A percentile compares a stretch with the other conserved stretches of the same genome.
phyloP scores from a whole-genome alignment of 345 rosid genomes.

The Carallia brachiata region DNA sequence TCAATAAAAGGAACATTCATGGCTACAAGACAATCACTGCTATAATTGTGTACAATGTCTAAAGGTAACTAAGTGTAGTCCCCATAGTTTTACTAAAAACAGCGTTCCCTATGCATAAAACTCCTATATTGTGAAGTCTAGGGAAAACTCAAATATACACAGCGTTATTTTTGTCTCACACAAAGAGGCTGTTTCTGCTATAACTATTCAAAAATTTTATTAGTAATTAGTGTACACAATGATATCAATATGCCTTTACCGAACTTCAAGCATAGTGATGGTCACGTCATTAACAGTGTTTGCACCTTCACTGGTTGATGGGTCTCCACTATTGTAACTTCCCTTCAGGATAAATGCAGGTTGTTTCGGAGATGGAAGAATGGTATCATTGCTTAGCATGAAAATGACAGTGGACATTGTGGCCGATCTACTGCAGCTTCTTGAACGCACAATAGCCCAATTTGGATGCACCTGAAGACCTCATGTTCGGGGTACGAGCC shows the following conservation, averaged over 20 bases:
- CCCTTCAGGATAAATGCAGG: slow-evolving; percentile 44
- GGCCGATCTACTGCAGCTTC: slow-evolving; percentile 50
- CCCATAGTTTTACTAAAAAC: too few relatives aligned
- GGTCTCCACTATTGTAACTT: neutral
- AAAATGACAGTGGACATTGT: slow-evolving; percentile 48
- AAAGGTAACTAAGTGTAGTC: too few relatives aligned
- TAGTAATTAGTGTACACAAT: neutral
- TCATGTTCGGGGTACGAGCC: slow-evolving; percentile 28
- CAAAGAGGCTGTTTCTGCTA: too few relatives aligned
- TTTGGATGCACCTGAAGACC: slow-evolving; percentile 47
- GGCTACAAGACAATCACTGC: too few relatives aligned
- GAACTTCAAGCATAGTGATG: slow-evolving; percentile 8
- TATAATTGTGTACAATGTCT: too few relatives aligned
- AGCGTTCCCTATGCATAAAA: too few relatives aligned
- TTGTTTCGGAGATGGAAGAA: slow-evolving; percentile 42
- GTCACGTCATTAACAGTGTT: slow-evolving; percentile 20
- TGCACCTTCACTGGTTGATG: slow-evolving; percentile 8
- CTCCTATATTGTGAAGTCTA: too few relatives aligned
- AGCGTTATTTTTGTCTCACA: too few relatives aligned
- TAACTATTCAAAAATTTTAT: too few relatives aligned
- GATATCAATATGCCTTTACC: slow-evolving; percentile 8
- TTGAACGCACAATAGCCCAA: slow-evolving; percentile 67
- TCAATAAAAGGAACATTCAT: too few relatives aligned
- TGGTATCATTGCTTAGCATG: slow-evolving; percentile 43
- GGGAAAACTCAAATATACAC: too few relatives aligned